phyloP scores from a whole-genome alignment of 371 early-diverging fungal species.

The Capniomyces stellatus region DNA sequence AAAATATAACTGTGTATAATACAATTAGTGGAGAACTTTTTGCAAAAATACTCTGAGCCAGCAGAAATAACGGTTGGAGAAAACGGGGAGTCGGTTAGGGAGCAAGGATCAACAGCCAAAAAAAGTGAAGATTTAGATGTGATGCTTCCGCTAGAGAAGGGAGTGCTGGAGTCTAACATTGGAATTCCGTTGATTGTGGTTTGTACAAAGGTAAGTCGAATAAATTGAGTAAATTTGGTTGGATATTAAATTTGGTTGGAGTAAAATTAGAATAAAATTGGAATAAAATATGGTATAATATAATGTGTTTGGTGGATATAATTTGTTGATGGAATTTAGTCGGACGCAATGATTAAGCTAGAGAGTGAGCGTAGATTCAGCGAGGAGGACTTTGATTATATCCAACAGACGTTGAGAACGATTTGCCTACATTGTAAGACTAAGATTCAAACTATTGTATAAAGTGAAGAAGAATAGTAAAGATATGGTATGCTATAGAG shows the following conservation, averaged over 20 bases:
- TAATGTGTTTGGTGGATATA: too few species aligned
- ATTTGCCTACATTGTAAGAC: conserved; percentile 82
- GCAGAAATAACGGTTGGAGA: conserved; percentile 12
- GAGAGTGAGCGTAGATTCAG: conserved; percentile 71
- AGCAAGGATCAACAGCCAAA: conserved; percentile 22
- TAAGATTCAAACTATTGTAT: too few species aligned
- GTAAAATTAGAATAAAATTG: too few species aligned
- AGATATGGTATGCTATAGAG: too few species aligned
- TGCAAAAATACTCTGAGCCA: conserved; percentile 40
- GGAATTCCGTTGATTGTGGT: conserved; percentile 80
- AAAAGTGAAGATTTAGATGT: conserved; percentile 27
- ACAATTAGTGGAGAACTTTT: conserved; percentile 32
- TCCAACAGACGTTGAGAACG: conserved; percentile 81
- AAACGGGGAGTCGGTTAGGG: conserved; percentile 17
- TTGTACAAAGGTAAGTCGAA: conserved; percentile 67
- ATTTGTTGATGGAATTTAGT: conserved; percentile 28
- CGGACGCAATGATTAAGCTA: conserved; percentile 52
- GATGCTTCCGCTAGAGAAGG: conserved; percentile 55
- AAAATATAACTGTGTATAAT: too few species aligned
- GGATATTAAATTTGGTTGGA: too few species aligned
- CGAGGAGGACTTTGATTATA: conserved; percentile 87
- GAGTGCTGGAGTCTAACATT: conserved; percentile 62
- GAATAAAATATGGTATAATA: too few species aligned
- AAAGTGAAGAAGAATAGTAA: too few species aligned
- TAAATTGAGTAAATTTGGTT: too few species aligned